Evolutionary conservation across 2,329 filamentous ascomycete genomes (phyloP).

Genomic region (Neonectria magnoliae): DNA sequence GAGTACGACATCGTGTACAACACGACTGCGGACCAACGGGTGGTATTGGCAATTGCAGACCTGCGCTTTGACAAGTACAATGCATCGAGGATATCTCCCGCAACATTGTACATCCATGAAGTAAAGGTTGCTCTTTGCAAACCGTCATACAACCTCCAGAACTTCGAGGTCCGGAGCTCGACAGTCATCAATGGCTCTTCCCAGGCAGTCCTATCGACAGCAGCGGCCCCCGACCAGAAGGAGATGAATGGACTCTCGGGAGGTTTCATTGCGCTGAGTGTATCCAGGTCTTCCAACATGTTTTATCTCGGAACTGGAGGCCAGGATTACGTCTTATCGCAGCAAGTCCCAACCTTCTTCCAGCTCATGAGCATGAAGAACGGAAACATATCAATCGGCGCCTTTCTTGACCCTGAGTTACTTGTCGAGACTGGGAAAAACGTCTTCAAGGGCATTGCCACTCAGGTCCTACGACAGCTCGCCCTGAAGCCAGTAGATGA

Average conservation of each 20-base stretch:
- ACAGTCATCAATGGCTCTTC: slow-evolving; percentile 24
- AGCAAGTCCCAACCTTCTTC: slow-evolving; percentile 39
- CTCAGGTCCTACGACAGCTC: slow-evolving; percentile 24
- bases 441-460: slow-evolving; percentile 31
- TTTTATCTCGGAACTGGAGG: slow-evolving; percentile 34
- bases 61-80: slow-evolving; percentile 31
- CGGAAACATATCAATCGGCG: slow-evolving; percentile 15
- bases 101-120: slow-evolving; percentile 31
- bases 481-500: slow-evolving; percentile 23
- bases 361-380: slow-evolving; percentile 40
- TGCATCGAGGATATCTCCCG: slow-evolving; percentile 11
- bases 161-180: slow-evolving; percentile 23
- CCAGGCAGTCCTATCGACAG: slow-evolving; percentile 12
- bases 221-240: neutral
- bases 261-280: slow-evolving; percentile 29
- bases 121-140: slow-evolving; percentile 35
- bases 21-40: slow-evolving; percentile 34
- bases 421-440: slow-evolving; percentile 23
- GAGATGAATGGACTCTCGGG: slow-evolving; percentile 22
- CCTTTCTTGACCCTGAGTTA: slow-evolving; percentile 27
- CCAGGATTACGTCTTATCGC: slow-evolving; percentile 32
- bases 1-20: slow-evolving; percentile 28
- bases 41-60: slow-evolving; percentile 35
- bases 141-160: slow-evolving; percentile 31
- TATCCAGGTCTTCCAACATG: slow-evolving; percentile 17